These are phyloP conservation scores for Aquanectria penicillioides DNA, from an alignment of 2,329 filamentous ascomycete species.

Conservation along the genomic window DNA sequence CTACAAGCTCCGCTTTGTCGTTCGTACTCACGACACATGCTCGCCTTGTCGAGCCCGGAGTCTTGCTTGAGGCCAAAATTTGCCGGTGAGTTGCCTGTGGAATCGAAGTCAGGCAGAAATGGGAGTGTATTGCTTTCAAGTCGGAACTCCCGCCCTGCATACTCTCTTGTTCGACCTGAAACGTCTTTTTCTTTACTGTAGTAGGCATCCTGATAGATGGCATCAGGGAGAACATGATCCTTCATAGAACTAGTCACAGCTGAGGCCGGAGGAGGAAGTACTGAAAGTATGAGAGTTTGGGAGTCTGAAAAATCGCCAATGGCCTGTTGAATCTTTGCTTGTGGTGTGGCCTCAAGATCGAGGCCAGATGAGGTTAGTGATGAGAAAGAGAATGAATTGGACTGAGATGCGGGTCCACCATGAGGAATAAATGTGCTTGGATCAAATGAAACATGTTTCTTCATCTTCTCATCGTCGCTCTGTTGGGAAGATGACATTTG, in stretches of 20 bases:
- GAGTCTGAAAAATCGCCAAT: conserved; percentile 21
- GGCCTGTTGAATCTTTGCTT: conserved; percentile 27
- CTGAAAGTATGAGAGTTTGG: conserved; percentile 37
- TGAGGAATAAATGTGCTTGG: conserved; percentile 18
- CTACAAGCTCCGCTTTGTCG: conserved; percentile 63
- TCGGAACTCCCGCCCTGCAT: conserved; percentile 87
- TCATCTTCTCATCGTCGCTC: conserved; percentile 47
- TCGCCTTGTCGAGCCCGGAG: conserved; percentile 58
- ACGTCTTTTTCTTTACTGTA: conserved; percentile 89
- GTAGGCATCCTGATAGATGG: conserved; percentile 85
- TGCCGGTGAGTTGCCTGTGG: conserved; percentile 63
- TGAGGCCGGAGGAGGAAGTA: conserved; percentile 40
- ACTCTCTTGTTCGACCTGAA: conserved; percentile 79
- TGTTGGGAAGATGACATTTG: conserved; percentile 57
- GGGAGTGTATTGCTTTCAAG: conserved; percentile 79
- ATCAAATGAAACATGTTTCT: conserved; percentile 39
- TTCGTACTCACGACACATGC: conserved; percentile 61
- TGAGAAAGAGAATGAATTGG: conserved; percentile 22
- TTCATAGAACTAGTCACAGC: conserved; percentile 35
- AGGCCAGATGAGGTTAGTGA: conserved; percentile 26
- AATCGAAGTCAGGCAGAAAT: conserved; percentile 83
- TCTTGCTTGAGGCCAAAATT: conserved; percentile 63
- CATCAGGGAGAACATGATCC: conserved; percentile 61
- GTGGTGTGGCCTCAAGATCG: conserved; percentile 12
- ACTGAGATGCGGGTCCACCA: conserved; percentile 9